phyloP scores from a whole-genome alignment of 352 stramenopile genomes.

The Pythium apleroticum region DNA sequence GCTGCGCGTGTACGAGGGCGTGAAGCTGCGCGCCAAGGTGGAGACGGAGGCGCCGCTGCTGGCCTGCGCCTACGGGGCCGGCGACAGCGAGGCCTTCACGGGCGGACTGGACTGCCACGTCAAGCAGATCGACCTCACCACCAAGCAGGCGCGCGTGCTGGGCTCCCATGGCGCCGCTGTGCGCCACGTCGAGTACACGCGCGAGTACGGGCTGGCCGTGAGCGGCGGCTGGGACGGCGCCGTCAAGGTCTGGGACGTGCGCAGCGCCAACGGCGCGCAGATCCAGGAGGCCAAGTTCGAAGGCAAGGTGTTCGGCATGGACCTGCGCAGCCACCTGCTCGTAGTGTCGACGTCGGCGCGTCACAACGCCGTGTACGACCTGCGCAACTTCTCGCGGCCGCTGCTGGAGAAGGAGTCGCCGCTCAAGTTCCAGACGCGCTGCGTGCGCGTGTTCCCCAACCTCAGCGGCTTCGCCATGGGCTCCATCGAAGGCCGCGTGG shows the following conservation, averaged over 20 bases:
- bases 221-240: slow-evolving; percentile 70
- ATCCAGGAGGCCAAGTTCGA: slow-evolving; percentile 44
- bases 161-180: slow-evolving; percentile 54
- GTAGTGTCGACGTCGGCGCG: slow-evolving; percentile 56
- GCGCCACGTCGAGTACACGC: slow-evolving; percentile 56
- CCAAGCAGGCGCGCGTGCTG: slow-evolving; percentile 34
- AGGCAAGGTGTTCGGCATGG: slow-evolving; percentile 74
- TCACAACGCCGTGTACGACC: slow-evolving; percentile 76
- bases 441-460: slow-evolving; percentile 70
- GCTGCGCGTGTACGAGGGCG: slow-evolving; percentile 69
- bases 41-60: slow-evolving; percentile 78
- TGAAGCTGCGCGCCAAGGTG: slow-evolving; percentile 48
- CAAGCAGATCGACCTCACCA: slow-evolving; percentile 54
- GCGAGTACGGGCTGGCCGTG: slow-evolving; percentile 48
- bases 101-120: slow-evolving; percentile 72
- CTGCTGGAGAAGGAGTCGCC: slow-evolving; percentile 71
- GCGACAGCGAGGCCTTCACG: slow-evolving; percentile 64
- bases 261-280: slow-evolving; percentile 48
- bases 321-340: slow-evolving; percentile 54
- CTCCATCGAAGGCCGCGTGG: slow-evolving; percentile 96
- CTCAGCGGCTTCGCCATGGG: slow-evolving; percentile 88
- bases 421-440: slow-evolving; percentile 93
- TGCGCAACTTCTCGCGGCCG: slow-evolving; percentile 70
- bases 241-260: slow-evolving; percentile 67
- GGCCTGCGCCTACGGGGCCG: slow-evolving; percentile 59